Evolutionary conservation across 257 asterid genomes (phyloP), one percentile per base, ranked within the genome.

Genomic region (Buddleja alternifolia): DNA sequence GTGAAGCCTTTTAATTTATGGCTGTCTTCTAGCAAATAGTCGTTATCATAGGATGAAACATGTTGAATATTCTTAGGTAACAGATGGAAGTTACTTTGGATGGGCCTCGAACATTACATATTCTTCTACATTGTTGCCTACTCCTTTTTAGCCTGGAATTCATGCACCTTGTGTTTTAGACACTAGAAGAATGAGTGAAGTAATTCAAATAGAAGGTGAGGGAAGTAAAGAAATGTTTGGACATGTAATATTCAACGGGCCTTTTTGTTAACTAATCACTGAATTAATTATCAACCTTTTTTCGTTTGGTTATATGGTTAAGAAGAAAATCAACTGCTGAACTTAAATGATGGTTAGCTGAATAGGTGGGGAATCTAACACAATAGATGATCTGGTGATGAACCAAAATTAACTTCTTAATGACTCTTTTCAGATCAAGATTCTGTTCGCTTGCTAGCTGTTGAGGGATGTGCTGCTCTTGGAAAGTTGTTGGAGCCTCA

Each of bases 361-460:
- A 6, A 39, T 20, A 37, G 67, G 40, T 51, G 67, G 60, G 34
- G 41, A 65, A 55, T 61, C 46, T 48, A 19, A 39, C 34, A 23
- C 7, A 15, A 7, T 36, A 6, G 14, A 19, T 23, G 29, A 17
- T 37, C 9, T 37, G 59, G 60, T 46, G 23, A 59, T 72, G 57
- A 71, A 16, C 64, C 44, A 37, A 56, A 58, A 57, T 44, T 66
- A 29, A 80, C 51, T 29, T 16, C 44, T 48, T 66, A 46, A 48
- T 60, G 16, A 12, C 55, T 29, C 34, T 41, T 76, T 81, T n/a
- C 87, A 92, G 97, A 90, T 85, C 98, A 90, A 80, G 98, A 92
- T 79, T 92, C 97, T 68, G 96, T 92, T 69, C 97, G 98, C 2
- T 81, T 92, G 68, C 83, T 92, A 39, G 98, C 98, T 72, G 98